phyloP scores from a whole-genome alignment of 169 alveolate species.

The Plasmodium coatneyi region DNA sequence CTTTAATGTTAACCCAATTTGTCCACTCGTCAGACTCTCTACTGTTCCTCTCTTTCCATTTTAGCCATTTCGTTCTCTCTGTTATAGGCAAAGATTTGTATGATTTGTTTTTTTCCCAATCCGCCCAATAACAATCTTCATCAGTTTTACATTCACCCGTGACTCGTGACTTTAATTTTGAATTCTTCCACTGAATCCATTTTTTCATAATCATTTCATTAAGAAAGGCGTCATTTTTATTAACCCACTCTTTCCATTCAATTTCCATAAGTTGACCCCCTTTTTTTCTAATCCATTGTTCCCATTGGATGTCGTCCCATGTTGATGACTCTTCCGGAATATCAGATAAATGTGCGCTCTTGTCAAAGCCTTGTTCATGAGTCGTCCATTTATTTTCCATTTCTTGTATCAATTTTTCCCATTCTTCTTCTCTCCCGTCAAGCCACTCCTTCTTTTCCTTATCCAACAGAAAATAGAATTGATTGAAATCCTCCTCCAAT shows the following conservation, averaged over 20 bases:
- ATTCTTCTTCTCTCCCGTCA: conserved; percentile 10
- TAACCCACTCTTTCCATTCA: conserved; percentile 5
- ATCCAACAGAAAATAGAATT: neutral
- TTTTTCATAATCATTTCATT: neutral
- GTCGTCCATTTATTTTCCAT: conserved; percentile 15
- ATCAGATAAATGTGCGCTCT: neutral
- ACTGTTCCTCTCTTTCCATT: conserved; percentile 13
- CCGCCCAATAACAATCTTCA: conserved; percentile 3
- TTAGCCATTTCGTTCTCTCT: conserved; percentile 4
- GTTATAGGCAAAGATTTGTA: neutral
- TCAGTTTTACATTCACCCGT: conserved; percentile 1
- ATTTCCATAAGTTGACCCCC: neutral
- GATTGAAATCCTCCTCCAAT: conserved; percentile 5
- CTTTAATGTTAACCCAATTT: conserved; percentile 6
- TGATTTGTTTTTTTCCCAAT: neutral
- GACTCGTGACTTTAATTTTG: neutral
- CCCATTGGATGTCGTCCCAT: conserved; percentile 24
- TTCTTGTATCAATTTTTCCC: neutral
- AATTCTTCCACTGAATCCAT: conserved; percentile 34
- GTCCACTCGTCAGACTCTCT: conserved; percentile 12
- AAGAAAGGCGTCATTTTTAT: neutral
- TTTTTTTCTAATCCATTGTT: conserved; percentile 14
- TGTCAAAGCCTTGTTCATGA: neutral
- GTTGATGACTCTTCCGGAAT: neutral
- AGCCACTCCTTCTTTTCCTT: conserved; percentile 14